These are phyloP conservation scores for Cyanophora paradoxa DNA, from an alignment of 78 protist genomes.

Conservation along the genomic window DNA sequence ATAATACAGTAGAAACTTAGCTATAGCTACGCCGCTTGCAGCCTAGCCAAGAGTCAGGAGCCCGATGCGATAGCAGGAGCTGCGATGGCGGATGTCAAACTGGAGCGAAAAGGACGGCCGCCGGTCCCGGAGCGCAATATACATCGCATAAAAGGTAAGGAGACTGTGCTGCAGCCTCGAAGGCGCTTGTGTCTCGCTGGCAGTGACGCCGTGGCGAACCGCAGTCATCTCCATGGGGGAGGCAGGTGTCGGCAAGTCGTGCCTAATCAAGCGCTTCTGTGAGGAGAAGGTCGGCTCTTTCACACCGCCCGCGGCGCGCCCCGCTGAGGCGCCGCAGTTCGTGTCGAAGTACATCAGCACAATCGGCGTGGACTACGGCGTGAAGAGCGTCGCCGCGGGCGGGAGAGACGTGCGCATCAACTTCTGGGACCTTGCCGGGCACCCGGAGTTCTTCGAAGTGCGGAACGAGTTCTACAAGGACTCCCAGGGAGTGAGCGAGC, in stretches of 20 bases:
- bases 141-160: no score
- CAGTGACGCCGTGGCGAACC: no score
- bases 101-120: no score
- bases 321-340: slow-evolving; percentile 8
- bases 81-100: no score
- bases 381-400: slow-evolving; percentile 18
- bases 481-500: slow-evolving; percentile 36
- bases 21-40: no score
- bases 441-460: slow-evolving; percentile 28
- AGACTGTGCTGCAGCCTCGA: no score
- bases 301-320: no score
- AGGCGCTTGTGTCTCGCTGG: no score
- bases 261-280: slow-evolving; percentile 68
- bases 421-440: slow-evolving; percentile 69
- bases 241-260: slow-evolving; percentile 52
- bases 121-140: no score
- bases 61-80: no score
- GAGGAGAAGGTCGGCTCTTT: slow-evolving; percentile 35
- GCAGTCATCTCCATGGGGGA: slow-evolving; percentile 54
- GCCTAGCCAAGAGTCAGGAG: no score
- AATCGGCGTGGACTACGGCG: slow-evolving; percentile 73
- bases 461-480: slow-evolving; percentile 67
- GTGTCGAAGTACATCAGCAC: slow-evolving; percentile 56
- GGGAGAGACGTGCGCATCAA: slow-evolving; percentile 17
- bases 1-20: no score